phyloP scores from a whole-genome alignment of 1,284 basidiomycete species.

The Farysia itapuensis region DNA sequence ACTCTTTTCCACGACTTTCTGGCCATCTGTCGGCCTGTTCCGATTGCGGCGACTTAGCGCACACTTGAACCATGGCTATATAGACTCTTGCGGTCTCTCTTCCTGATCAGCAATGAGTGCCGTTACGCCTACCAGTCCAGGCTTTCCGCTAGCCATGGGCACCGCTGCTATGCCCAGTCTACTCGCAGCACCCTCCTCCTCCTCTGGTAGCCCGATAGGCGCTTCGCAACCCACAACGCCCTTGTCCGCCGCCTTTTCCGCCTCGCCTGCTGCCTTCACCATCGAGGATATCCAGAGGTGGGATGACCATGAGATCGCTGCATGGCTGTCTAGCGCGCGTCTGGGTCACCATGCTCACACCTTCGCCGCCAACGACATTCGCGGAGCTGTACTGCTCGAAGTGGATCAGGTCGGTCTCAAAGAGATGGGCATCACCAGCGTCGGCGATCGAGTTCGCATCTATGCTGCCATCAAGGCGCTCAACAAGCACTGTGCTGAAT shows the following conservation, averaged over 20 bases:
- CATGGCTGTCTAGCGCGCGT: constrained; percentile 44
- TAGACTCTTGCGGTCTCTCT: background rate
- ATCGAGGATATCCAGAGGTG: constrained; percentile 27
- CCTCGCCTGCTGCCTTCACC: constrained; percentile 2
- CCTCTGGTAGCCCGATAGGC: constrained; percentile 20
- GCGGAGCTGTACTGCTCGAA: constrained; percentile 49
- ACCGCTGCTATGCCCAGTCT: constrained; percentile 10
- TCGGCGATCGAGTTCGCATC: constrained; percentile 55
- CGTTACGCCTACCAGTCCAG: constrained; percentile 41
- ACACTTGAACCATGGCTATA: no score
- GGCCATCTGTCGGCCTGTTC: no score
- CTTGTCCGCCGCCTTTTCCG: constrained; percentile 20
- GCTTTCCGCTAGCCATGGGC: constrained; percentile 42
- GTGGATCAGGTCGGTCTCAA: constrained; percentile 52
- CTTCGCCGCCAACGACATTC: constrained; percentile 54
- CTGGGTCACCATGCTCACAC: constrained; percentile 39
- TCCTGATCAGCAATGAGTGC: constrained; percentile 24
- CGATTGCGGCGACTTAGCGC: no score
- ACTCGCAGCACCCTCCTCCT: constrained; percentile 21
- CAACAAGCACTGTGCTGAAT: constrained; percentile 44
- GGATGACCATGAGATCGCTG: constrained; percentile 38
- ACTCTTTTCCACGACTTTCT: no score
- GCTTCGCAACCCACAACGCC: constrained; percentile 27
- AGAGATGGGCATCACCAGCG: constrained; percentile 56
- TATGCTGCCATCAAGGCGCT: constrained; percentile 54